phyloP scores from a whole-genome alignment of 1,284 basidiomycete species.

The Puccinia horiana region DNA sequence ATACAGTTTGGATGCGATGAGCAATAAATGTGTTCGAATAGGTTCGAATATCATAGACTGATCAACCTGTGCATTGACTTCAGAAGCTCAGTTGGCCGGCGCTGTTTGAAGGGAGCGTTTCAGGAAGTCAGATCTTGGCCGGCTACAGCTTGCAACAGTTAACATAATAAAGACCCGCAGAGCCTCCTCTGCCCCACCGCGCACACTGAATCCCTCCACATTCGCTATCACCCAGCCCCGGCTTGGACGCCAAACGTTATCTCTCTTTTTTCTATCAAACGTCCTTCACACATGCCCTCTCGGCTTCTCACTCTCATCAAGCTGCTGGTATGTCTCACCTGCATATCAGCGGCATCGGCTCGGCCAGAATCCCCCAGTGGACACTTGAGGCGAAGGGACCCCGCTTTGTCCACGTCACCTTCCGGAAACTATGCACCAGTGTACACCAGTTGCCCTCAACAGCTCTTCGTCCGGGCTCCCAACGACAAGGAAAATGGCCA shows the following conservation, averaged over 20 bases:
- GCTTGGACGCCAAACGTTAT: not conserved
- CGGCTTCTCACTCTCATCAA: not conserved
- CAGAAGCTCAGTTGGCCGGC: too few species aligned
- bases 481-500: not conserved
- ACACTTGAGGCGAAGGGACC: conserved; percentile 25
- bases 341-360: not conserved
- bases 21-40: too few species aligned
- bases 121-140: too few species aligned
- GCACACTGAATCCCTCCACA: not conserved
- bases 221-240: not conserved
- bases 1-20: too few species aligned
- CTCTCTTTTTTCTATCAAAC: not conserved
- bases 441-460: conserved; percentile 20
- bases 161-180: too few species aligned
- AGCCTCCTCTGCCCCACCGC: too few species aligned
- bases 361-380: not conserved
- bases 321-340: not conserved
- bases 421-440: conserved; percentile 41
- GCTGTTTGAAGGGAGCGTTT: too few species aligned
- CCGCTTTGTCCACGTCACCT: conserved; percentile 17
- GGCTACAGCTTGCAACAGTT: too few species aligned
- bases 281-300: conserved; percentile 1
- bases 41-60: too few species aligned
- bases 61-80: too few species aligned
- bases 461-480: conserved; percentile 15